Evolutionary conservation across 2,329 filamentous ascomycete genomes (phyloP).

Genomic region (Akanthomyces muscarius): DNA sequence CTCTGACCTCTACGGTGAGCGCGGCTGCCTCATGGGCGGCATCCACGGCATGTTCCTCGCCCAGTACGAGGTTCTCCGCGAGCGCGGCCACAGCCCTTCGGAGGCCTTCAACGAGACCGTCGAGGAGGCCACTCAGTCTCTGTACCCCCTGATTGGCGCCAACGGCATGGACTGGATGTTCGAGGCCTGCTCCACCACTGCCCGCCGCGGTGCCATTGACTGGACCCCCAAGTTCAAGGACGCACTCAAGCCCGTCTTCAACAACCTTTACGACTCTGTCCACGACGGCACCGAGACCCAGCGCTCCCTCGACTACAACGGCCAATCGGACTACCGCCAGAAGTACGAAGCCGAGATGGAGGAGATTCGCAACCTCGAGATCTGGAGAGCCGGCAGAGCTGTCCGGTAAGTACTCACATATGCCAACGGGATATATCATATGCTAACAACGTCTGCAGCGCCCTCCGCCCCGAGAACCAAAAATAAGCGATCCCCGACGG

Average conservation of each 20-base stretch:
- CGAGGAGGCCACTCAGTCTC: constrained; percentile 95
- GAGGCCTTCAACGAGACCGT: constrained; percentile 99
- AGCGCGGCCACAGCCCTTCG: constrained; percentile 93
- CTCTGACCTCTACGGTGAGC: constrained; percentile 99
- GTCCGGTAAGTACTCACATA: constrained; percentile 61
- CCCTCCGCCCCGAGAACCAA: constrained; percentile 83
- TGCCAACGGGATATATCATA: neutral
- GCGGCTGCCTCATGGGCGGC: constrained; percentile 98
- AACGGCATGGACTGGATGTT: constrained; percentile 99
- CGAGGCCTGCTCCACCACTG: constrained; percentile 97
- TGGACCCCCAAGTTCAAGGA: constrained; percentile 98
- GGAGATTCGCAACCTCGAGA: constrained; percentile 97
- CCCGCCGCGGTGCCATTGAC: constrained; percentile 96
- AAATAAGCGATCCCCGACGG: constrained; percentile 48
- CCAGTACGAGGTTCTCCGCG: constrained; percentile 99
- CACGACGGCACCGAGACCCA: constrained; percentile 89
- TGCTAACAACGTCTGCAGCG: constrained; percentile 40
- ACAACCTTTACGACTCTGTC: constrained; percentile 92
- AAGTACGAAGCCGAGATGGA: constrained; percentile 98
- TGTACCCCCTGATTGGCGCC: constrained; percentile 95
- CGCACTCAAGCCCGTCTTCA: constrained; percentile 97
- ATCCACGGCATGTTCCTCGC: constrained; percentile 99
- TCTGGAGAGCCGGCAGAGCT: constrained; percentile 98
- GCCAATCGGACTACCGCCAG: constrained; percentile 91
- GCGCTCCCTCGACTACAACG: constrained; percentile 96